A percentile compares a stretch with the other conserved stretches of the same genome.
Conservation (phyloP, 257 asterid species). For the Vinca minor region DNA sequence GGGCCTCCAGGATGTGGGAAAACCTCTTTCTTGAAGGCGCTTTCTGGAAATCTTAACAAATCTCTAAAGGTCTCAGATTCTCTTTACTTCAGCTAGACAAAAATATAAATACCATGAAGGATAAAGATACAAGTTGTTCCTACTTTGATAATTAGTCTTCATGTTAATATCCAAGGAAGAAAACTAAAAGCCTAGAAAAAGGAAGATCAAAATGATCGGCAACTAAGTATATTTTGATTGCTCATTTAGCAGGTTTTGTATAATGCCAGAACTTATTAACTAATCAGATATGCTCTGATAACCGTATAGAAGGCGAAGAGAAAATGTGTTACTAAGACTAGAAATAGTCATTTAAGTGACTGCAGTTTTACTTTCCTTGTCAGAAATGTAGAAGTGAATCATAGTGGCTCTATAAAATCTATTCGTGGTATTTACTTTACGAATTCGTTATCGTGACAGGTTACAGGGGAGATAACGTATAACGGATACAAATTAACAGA, state of each 20-base stretch:
- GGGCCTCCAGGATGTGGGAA: conserved; percentile 82
- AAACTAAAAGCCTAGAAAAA: not conserved
- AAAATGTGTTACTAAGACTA: not conserved
- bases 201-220: not conserved
- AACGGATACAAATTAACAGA: conserved; percentile 25
- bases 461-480: conserved; percentile 26
- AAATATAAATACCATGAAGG: not conserved
- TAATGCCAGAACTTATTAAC: not conserved
- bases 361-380: not conserved
- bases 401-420: not conserved
- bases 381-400: not conserved
- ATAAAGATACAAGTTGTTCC: not conserved
- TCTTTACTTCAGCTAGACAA: not conserved
- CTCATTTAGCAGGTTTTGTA: not conserved
- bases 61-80: conserved; percentile 39
- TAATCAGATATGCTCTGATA: not conserved
- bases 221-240: not conserved
- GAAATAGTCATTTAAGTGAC: not conserved
- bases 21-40: conserved; percentile 58
- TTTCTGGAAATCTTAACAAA: conserved; percentile 55
- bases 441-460: conserved; percentile 9
- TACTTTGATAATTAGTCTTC: not conserved
- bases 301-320: not conserved
- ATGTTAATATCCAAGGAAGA: not conserved
- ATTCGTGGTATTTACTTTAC: not conserved